Percentiles rank a stretch among this genome's conserved stretches.
Evolutionary conservation across 2,329 filamentous ascomycete species (phyloP).

Genomic region (Ascochyta viciae-villosae): DNA sequence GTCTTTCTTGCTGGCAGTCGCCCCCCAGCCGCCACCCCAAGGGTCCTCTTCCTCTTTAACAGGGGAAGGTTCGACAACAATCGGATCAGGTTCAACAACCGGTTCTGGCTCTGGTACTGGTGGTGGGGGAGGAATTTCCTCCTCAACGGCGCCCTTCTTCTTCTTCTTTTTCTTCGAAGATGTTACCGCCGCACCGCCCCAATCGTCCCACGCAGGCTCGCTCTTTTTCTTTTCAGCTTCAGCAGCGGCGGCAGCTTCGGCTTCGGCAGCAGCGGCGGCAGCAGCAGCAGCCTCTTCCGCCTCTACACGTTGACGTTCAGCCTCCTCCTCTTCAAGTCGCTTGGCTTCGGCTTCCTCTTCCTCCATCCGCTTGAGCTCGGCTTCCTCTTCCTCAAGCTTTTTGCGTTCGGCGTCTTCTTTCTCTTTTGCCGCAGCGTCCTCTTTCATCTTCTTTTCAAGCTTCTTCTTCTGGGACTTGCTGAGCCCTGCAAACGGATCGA

Average conservation of each 20-base stretch:
- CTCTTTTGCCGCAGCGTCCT: constrained; percentile 37
- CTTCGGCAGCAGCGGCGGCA: constrained; percentile 24
- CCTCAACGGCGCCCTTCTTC: constrained; percentile 28
- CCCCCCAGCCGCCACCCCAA: constrained; percentile 35
- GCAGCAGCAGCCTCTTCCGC: constrained; percentile 33
- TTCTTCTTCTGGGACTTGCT: constrained; percentile 42
- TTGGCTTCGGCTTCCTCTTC: constrained; percentile 36
- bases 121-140: constrained; percentile 30
- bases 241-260: constrained; percentile 24
- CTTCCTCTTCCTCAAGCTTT: constrained; percentile 32
- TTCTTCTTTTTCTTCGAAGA: constrained; percentile 48
- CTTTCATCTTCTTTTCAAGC: constrained; percentile 47
- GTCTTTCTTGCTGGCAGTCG: constrained; percentile 7
- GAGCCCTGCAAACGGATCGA: constrained; percentile 40
- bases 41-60: constrained; percentile 41
- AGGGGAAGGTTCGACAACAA: constrained; percentile 39
- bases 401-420: constrained; percentile 30
- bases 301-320: constrained; percentile 33
- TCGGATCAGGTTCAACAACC: constrained; percentile 34
- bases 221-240: constrained; percentile 39
- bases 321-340: constrained; percentile 33
- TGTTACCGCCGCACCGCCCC: constrained; percentile 27
- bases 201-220: constrained; percentile 46
- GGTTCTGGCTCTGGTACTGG: constrained; percentile 47
- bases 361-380: constrained; percentile 16